Percentiles rank a stretch among this genome's conserved stretches.
phyloP scores from a whole-genome alignment of 352 stramenopile genomes.

The Chrysophaeum taylorii region DNA sequence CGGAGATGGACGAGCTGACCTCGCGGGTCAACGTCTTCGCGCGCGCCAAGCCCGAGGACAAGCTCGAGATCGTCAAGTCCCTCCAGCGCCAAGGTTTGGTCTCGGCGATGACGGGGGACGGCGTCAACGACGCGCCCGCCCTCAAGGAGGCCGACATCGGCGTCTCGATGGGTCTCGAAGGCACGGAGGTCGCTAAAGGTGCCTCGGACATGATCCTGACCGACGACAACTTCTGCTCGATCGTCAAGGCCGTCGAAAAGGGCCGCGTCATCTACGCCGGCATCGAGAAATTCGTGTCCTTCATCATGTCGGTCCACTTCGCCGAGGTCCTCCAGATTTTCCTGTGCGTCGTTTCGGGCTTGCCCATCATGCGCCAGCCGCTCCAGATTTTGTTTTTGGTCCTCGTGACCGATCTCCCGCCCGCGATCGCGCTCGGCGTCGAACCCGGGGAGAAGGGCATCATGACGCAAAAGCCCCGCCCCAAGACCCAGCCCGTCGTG shows the following conservation, averaged over 20 bases:
- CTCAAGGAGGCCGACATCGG: slow-evolving; percentile 92
- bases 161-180: slow-evolving; percentile 93
- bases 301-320: slow-evolving; percentile 71
- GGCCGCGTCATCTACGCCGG: slow-evolving; percentile 79
- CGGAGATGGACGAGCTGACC: too few relatives aligned
- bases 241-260: slow-evolving; percentile 73
- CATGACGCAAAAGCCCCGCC: slow-evolving; percentile 42
- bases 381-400: slow-evolving; percentile 46
- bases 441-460: slow-evolving; percentile 62
- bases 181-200: slow-evolving; percentile 84
- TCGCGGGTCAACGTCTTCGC: too few relatives aligned
- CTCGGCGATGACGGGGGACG: slow-evolving; percentile 89
- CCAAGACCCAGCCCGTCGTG: neutral
- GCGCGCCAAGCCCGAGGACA: slow-evolving; percentile 81
- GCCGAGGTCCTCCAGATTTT: slow-evolving; percentile 59
- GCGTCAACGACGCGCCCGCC: slow-evolving; percentile 92
- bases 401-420: slow-evolving; percentile 66
- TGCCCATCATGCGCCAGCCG: slow-evolving; percentile 61
- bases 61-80: slow-evolving; percentile 85
- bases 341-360: slow-evolving; percentile 49
- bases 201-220: slow-evolving; percentile 84
- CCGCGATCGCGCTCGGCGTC: slow-evolving; percentile 64
- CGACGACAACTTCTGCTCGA: slow-evolving; percentile 84
- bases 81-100: slow-evolving; percentile 67
- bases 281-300: slow-evolving; percentile 74